A percentile compares a stretch with the other conserved stretches of the same genome.
Evolutionary conservation across 2,329 filamentous ascomycete genomes (phyloP).

Genomic region (Fusarium mexicanum): DNA sequence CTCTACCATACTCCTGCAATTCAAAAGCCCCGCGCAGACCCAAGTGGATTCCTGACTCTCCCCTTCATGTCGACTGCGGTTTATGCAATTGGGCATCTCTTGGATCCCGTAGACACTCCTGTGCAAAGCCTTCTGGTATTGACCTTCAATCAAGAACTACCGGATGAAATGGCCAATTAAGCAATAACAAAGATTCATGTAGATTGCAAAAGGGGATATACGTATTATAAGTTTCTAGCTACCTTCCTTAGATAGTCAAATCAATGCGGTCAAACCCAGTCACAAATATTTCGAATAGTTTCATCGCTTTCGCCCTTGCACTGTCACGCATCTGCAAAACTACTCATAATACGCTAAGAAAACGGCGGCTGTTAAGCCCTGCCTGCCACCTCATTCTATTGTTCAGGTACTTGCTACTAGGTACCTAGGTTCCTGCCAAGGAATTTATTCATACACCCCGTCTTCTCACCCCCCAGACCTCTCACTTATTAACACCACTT

Average conservation of each 20-base stretch:
- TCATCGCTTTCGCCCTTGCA: not conserved
- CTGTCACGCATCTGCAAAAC: not conserved
- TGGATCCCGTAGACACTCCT: slow-evolving; percentile 9
- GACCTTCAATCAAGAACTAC: slow-evolving; percentile 3
- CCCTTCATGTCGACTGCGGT: slow-evolving; percentile 29
- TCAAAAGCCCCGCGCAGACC: slow-evolving; percentile 26
- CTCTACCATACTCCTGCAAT: not conserved
- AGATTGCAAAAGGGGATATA: not conserved
- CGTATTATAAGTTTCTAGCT: not conserved
- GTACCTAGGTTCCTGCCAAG: not conserved
- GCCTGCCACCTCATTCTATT: not conserved
- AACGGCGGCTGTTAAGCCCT: not conserved
- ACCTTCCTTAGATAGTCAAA: not conserved
- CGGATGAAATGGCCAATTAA: not conserved
- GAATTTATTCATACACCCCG: not conserved
- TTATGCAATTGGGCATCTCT: slow-evolving; percentile 10
- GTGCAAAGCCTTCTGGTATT: slow-evolving; percentile 12
- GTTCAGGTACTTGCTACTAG: not conserved
- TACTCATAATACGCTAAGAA: not conserved
- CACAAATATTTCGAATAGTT: not conserved
- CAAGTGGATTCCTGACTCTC: slow-evolving; percentile 24
- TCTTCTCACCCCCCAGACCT: not conserved
- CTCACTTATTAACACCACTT: not conserved
- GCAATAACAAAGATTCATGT: not conserved
- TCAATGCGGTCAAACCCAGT: not conserved